phyloP scores from a whole-genome alignment of 2,329 filamentous ascomycete species.

The Fusarium bulbicola region DNA sequence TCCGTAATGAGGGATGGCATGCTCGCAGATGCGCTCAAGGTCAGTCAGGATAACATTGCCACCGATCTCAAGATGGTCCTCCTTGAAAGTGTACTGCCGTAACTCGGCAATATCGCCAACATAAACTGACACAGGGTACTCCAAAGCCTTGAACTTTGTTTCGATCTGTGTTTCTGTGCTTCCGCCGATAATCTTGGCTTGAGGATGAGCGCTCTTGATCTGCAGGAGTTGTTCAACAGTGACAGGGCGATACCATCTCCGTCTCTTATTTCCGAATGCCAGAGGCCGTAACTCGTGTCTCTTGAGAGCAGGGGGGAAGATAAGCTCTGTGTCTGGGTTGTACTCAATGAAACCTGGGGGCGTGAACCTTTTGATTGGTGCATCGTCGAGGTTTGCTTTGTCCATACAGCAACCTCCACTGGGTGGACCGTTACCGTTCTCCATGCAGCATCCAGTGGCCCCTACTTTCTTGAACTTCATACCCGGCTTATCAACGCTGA shows the following conservation, averaged over 20 bases:
- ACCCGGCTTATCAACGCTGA: conserved; percentile 65
- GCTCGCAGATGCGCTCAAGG: conserved; percentile 82
- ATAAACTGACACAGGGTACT: conserved; percentile 89
- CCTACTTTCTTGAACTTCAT: conserved; percentile 55
- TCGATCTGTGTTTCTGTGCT: conserved; percentile 98
- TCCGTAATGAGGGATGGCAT: conserved; percentile 84
- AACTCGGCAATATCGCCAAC: conserved; percentile 94
- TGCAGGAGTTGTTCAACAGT: conserved; percentile 88
- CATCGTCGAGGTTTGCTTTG: conserved; percentile 58
- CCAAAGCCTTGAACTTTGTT: conserved; percentile 95
- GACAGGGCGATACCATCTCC: conserved; percentile 91
- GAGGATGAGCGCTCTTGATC: conserved; percentile 86
- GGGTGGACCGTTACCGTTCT: conserved; percentile 59
- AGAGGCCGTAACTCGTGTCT: conserved; percentile 85
- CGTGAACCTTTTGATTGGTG: conserved; percentile 75
- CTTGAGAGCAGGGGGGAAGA: conserved; percentile 87
- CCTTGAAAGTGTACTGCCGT: conserved; percentile 79
- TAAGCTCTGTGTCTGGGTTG: conserved; percentile 91
- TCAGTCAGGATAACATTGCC: conserved; percentile 94
- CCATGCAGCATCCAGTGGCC: conserved; percentile 76
- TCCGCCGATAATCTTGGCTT: conserved; percentile 93
- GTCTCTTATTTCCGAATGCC: conserved; percentile 92
- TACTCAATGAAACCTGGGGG: conserved; percentile 94
- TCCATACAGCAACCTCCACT: conserved; percentile 74
- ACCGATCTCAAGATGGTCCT: conserved; percentile 88